A percentile compares a stretch with the other conserved stretches of the same genome.
Conservation (phyloP, 2,329 filamentous ascomycete species). For the Microdochium nivale region DNA sequence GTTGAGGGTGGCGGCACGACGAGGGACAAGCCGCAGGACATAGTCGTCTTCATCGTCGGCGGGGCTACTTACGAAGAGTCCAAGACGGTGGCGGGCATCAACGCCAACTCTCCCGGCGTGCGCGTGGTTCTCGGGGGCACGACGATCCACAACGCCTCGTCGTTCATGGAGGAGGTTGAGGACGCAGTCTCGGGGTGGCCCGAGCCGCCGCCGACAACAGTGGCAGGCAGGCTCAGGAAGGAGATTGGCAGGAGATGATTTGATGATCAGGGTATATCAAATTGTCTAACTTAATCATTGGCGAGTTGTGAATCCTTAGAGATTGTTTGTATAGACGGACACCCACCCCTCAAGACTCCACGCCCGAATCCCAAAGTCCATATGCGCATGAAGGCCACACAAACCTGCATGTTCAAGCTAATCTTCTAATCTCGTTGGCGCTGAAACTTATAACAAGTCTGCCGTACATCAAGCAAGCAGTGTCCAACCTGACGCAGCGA, state of each 20-base stretch:
- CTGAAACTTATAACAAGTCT: no score
- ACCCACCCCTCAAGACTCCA: no score
- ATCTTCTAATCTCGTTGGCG: no score
- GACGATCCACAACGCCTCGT: conserved; percentile 75
- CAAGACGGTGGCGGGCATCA: conserved; percentile 90
- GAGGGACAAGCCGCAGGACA: conserved; percentile 91
- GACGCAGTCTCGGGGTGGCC: conserved; percentile 85
- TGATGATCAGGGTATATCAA: no score
- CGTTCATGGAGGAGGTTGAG: conserved; percentile 86
- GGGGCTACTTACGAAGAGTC: conserved; percentile 95
- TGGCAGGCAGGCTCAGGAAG: conserved; percentile 52
- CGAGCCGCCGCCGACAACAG: conserved; percentile 51
- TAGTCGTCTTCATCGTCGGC: conserved; percentile 89
- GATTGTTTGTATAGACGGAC: no score
- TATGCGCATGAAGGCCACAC: no score
- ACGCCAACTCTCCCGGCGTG: conserved; percentile 81
- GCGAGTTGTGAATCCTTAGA: no score
- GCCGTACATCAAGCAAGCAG: background rate
- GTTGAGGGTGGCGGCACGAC: conserved; percentile 81
- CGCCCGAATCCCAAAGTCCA: no score
- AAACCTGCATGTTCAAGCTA: no score
- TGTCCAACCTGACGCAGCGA: background rate
- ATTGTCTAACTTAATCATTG: no score
- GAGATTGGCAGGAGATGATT: conserved; percentile 45
- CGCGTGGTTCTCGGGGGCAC: conserved; percentile 87